A percentile compares a stretch with the other conserved stretches of the same genome.
These are phyloP conservation scores for Orbilia blumenaviensis DNA, from an alignment of 2,329 filamentous ascomycete species.

Conservation along the genomic window DNA sequence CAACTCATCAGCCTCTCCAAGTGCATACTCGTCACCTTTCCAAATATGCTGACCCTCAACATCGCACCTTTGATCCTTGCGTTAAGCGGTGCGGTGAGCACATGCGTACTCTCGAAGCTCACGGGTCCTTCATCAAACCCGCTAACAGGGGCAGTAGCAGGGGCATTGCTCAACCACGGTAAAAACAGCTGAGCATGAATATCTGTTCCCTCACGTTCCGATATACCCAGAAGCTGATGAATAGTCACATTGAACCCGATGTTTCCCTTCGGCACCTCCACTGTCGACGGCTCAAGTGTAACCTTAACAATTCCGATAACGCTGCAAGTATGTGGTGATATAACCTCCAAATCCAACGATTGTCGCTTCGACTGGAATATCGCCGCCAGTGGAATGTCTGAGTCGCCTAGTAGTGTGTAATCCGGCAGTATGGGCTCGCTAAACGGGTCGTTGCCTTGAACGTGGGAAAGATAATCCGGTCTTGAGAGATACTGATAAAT, in stretches of 20 bases:
- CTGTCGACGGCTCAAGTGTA: constrained; percentile 90
- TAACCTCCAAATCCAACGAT: constrained; percentile 88
- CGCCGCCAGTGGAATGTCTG: constrained; percentile 87
- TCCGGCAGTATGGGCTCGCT: constrained; percentile 88
- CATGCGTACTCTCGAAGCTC: constrained; percentile 96
- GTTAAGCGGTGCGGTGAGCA: constrained; percentile 89
- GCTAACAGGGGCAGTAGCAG: constrained; percentile 91
- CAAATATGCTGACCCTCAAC: constrained; percentile 88
- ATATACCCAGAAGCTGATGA: constrained; percentile 93
- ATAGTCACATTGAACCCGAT: constrained; percentile 99
- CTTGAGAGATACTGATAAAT: constrained; percentile 96
- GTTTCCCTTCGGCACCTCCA: constrained; percentile 87
- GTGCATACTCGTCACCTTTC: constrained; percentile 89
- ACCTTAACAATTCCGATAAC: constrained; percentile 90
- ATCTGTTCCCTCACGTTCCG: constrained; percentile 92
- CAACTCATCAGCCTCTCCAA: constrained; percentile 96
- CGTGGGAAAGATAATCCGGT: constrained; percentile 91
- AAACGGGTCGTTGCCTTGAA: constrained; percentile 92
- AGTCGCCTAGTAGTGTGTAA: constrained; percentile 91
- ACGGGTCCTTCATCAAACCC: constrained; percentile 93
- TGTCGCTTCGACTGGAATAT: constrained; percentile 95
- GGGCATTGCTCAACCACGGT: constrained; percentile 87
- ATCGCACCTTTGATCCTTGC: constrained; percentile 75
- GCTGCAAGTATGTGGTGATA: constrained; percentile 90
- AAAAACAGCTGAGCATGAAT: constrained; percentile 98